Base-by-base conservation (phyloP, 78 protist genomes). In the Speleostelium caveatum region DNA sequence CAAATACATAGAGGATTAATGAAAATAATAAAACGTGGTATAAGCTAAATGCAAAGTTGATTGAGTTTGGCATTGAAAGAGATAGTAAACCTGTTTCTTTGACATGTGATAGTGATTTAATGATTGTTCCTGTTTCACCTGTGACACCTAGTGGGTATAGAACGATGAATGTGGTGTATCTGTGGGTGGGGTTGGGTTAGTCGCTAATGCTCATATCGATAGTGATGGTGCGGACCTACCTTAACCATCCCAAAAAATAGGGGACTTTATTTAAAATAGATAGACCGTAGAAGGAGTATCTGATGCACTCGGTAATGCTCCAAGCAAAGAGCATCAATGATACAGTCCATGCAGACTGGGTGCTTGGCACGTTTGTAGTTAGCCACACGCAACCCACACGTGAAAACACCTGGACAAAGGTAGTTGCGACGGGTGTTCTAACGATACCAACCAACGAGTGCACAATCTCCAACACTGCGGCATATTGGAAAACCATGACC, bases 381-480 rank as follows among this genome's bases (percentile, higher is more conserved):
- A 89, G 58, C 24, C 41, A 72, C 1, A 94, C 89, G 38, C 92
- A 79, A 16, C 78, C 71, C 38, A 94, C 78, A 38, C 96, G 33
- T 17, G 96, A 94, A 59, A 68, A 68, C 41, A 94, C 94, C 72
- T 94, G 96, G 26, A 89, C 75, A 45, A 80, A 65, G 42, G 96
- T 94, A 32, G 93, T 85, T 10, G 16, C 41, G 28, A 65, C 73
- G 30, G 96, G 94, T 17, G 94, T 87, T 14, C 49, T 62, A 8
- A 94, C 96, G 28, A 94, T 17, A n/a, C 96, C 95, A 24, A 94
- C 0, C 42, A 87, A 16, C 24, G 94, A 88, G 73, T 94, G 96
- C n/a, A 94, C 0, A n/a, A 94, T 73, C 68, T 94, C 96, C 12
- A 87, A 45, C 22, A 66, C 49, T 33, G 96, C 96, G 6, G 75